phyloP scores from a whole-genome alignment of 1,284 basidiomycete genomes.

The Cryptococcus neoformans region DNA sequence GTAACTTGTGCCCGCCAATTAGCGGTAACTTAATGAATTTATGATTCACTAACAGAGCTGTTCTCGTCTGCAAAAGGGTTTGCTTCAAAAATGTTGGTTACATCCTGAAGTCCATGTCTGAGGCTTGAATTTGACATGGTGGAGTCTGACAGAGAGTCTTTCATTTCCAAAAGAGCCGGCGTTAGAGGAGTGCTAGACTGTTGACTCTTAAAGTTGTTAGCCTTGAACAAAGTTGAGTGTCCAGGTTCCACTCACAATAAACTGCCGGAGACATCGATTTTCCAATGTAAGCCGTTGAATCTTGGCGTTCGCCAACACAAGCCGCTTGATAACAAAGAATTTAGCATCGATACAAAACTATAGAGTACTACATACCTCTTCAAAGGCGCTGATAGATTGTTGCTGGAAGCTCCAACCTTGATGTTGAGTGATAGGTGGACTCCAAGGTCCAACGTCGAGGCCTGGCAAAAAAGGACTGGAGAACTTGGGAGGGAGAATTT shows the following conservation, averaged over 20 bases:
- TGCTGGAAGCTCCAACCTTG: background rate
- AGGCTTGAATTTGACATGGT: background rate
- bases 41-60: background rate
- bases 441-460: slow-evolving; percentile 22
- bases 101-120: too few species aligned
- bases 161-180: background rate
- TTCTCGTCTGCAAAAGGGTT: background rate
- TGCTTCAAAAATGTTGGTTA: background rate
- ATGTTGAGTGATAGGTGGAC: slow-evolving; percentile 16
- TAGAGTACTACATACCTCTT: slow-evolving; percentile 16
- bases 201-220: too few species aligned
- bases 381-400: slow-evolving; percentile 5
- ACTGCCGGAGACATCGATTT: slow-evolving; percentile 24
- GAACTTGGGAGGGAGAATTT: background rate
- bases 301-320: slow-evolving; percentile 17
- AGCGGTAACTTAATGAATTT: background rate
- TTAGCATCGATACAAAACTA: background rate
- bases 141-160: background rate
- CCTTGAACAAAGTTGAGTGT: too few species aligned
- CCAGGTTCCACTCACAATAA: slow-evolving; percentile 5
- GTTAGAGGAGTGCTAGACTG: too few species aligned
- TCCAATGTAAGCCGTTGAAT: slow-evolving; percentile 29
- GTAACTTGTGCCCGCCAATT: background rate
- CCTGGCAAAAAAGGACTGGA: slow-evolving; percentile 20
- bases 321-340: slow-evolving; percentile 7